A percentile compares a stretch with the other conserved stretches of the same genome.
phyloP scores from a whole-genome alignment of 2,329 filamentous ascomycete genomes.

The Claviceps capensis region DNA sequence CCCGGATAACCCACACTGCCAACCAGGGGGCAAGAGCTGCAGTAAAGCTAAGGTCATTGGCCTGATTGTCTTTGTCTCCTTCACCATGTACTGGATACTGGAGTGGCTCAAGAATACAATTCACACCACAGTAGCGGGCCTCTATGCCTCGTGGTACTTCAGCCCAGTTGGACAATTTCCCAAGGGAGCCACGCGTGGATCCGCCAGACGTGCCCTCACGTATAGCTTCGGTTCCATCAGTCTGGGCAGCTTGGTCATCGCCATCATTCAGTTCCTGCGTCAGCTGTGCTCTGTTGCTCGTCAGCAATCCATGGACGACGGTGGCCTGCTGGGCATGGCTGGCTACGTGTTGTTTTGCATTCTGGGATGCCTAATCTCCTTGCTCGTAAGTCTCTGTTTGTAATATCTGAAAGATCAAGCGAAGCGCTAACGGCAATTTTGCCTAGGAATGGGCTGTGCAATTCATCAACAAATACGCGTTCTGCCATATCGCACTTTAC shows the following conservation, averaged over 20 bases:
- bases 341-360: slow-evolving; percentile 56
- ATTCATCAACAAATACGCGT: slow-evolving; percentile 86
- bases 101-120: slow-evolving; percentile 92
- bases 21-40: slow-evolving; percentile 43
- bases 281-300: slow-evolving; percentile 72
- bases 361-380: slow-evolving; percentile 58
- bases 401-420: not conserved
- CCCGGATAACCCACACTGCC: slow-evolving; percentile 36
- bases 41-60: slow-evolving; percentile 69
- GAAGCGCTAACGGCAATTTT: not conserved
- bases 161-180: slow-evolving; percentile 51
- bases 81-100: slow-evolving; percentile 86
- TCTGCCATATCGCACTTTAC: slow-evolving; percentile 85
- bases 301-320: slow-evolving; percentile 47
- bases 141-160: slow-evolving; percentile 93
- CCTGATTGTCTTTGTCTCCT: slow-evolving; percentile 73
- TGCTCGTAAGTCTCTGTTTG: slow-evolving; percentile 33
- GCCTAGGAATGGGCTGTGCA: slow-evolving; percentile 61
- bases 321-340: slow-evolving; percentile 58
- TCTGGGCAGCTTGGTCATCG: slow-evolving; percentile 72
- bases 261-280: slow-evolving; percentile 72
- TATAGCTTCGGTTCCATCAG: slow-evolving; percentile 89
- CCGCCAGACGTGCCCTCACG: slow-evolving; percentile 67
- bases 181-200: slow-evolving; percentile 66
- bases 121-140: slow-evolving; percentile 73